A percentile compares a stretch with the other conserved stretches of the same genome.
Evolutionary conservation across 2,329 filamentous ascomycete genomes (phyloP).

Genomic region (Aspergillus sp.): DNA sequence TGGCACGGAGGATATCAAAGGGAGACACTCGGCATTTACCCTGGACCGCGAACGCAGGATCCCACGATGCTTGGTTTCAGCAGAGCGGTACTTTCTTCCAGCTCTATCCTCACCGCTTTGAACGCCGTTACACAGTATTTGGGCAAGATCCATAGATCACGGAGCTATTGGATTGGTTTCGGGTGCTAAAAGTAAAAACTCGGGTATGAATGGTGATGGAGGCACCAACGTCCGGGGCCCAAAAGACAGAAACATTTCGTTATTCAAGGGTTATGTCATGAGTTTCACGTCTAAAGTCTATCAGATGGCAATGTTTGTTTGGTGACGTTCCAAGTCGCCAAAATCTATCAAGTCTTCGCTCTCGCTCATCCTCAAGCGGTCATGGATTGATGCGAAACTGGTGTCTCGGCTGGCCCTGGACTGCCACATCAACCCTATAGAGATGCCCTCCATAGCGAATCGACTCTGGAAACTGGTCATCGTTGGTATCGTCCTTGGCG

Average conservation of each 20-base stretch:
- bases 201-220: neutral
- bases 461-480: slow-evolving; percentile 59
- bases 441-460: slow-evolving; percentile 67
- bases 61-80: neutral
- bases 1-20: slow-evolving; percentile 2
- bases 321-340: neutral
- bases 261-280: neutral
- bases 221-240: neutral
- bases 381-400: slow-evolving; percentile 57
- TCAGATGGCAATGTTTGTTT: neutral
- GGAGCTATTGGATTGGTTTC: slow-evolving; percentile 2
- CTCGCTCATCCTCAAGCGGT: neutral
- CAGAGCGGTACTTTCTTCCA: neutral
- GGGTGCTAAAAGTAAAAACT: neutral
- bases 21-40: neutral
- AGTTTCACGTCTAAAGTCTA: too few species aligned
- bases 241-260: neutral
- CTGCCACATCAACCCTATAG: slow-evolving; percentile 76
- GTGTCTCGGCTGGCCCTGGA: slow-evolving; percentile 62
- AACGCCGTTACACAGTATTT: slow-evolving; percentile 1
- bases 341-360: neutral
- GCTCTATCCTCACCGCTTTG: neutral
- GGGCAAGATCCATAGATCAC: neutral
- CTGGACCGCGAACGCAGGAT: neutral
- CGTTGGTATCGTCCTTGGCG: slow-evolving; percentile 67